Conservation (phyloP, 73 alveolate species). For the Tetrahymena malaccensis region DNA sequence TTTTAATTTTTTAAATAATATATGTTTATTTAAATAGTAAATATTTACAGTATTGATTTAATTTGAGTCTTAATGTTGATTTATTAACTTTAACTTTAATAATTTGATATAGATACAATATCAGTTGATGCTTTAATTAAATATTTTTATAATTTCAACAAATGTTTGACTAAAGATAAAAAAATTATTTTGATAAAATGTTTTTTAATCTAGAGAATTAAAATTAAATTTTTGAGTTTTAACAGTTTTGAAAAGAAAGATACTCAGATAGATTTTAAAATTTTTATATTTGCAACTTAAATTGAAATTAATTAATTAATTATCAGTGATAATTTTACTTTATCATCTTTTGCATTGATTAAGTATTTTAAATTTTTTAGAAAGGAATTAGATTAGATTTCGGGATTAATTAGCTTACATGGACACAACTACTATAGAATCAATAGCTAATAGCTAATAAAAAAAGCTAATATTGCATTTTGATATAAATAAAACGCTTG, state of each 20-base stretch:
- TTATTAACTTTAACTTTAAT: too few species aligned
- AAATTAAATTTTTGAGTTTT: neutral
- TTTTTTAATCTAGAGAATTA: too few species aligned
- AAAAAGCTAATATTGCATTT: constrained; percentile 70
- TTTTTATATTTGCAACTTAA: neutral
- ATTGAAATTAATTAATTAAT: neutral
- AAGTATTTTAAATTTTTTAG: neutral
- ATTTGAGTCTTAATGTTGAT: too few species aligned
- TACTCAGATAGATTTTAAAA: neutral
- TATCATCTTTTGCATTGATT: neutral
- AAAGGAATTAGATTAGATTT: neutral
- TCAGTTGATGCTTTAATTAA: too few species aligned
- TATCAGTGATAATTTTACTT: neutral
- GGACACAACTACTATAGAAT: neutral
- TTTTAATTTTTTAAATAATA: too few species aligned
- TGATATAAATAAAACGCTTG: constrained; percentile 68
- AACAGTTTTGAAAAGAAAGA: neutral
- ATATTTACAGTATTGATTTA: too few species aligned
- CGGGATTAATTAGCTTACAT: neutral
- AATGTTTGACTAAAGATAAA: too few species aligned
- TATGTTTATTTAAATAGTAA: too few species aligned
- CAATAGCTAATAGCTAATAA: neutral
- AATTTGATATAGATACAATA: too few species aligned
- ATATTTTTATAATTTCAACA: too few species aligned
- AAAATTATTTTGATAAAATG: too few species aligned